These are phyloP conservation scores for Neurospora sp. DNA, from an alignment of 2,329 filamentous ascomycete genomes.

Conservation along the genomic window DNA sequence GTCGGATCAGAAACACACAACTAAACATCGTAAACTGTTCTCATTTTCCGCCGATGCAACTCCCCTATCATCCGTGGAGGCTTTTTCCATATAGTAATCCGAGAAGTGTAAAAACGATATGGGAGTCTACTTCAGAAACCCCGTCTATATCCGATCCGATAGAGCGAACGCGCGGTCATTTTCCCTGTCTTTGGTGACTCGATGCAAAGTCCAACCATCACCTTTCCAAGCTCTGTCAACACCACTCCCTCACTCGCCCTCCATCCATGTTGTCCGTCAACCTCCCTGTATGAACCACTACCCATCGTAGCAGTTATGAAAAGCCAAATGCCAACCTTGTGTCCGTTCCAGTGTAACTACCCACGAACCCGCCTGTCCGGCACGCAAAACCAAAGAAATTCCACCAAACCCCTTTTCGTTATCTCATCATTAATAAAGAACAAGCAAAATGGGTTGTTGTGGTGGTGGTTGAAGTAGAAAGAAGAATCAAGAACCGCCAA, in stretches of 20 bases:
- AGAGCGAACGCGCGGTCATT: not conserved
- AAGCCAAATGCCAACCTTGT: not conserved
- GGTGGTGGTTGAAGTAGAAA: not conserved
- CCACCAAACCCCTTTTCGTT: not conserved
- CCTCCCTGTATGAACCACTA: not conserved
- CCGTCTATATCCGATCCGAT: not conserved
- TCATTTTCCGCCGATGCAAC: not conserved
- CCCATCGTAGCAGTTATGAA: not conserved
- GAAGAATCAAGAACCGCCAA: not conserved
- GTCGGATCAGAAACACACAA: not conserved
- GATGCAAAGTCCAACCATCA: not conserved
- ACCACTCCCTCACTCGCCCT: not conserved
- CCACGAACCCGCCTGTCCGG: not conserved
- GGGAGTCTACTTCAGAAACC: not conserved
- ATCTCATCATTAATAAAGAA: not conserved
- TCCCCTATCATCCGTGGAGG: not conserved
- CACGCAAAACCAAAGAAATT: not conserved
- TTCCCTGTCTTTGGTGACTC: not conserved
- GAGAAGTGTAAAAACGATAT: not conserved
- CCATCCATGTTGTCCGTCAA: not conserved
- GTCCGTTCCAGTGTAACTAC: not conserved
- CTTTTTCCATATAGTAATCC: not conserved
- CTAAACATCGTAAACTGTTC: not conserved
- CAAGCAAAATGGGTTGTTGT: not conserved
- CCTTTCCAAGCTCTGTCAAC: not conserved